phyloP scores from a whole-genome alignment of 345 rosid species.

The Eucalyptus cladocalyx region DNA sequence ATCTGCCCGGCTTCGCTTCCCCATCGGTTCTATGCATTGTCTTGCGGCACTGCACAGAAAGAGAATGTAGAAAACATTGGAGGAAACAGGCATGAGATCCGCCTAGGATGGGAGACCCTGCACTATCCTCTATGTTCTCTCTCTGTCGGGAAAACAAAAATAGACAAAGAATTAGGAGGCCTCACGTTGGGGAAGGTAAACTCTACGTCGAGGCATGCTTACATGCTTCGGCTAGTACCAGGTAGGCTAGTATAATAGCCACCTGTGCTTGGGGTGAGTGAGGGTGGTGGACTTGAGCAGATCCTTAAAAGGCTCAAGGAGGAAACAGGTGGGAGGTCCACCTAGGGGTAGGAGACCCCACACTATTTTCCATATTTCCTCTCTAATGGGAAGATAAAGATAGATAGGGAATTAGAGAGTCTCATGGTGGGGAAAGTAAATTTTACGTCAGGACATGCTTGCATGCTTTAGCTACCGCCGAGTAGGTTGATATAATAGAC shows the following conservation, averaged over 20 bases:
- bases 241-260: too few species aligned
- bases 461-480: rapidly evolving
- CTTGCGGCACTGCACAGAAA: rapidly evolving
- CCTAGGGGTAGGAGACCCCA: too few species aligned
- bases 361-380: rapidly evolving
- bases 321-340: rapidly evolving
- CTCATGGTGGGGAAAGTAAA: rapidly evolving
- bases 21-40: too few species aligned
- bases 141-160: rapidly evolving
- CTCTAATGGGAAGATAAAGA: rapidly evolving
- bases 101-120: rapidly evolving
- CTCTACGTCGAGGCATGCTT: rapidly evolving
- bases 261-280: rapidly evolving
- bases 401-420: rapidly evolving
- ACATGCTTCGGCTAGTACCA: rapidly evolving
- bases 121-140: rapidly evolving
- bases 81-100: rapidly evolving
- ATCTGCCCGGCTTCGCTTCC: too few species aligned
- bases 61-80: too few species aligned
- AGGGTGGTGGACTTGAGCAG: too few species aligned
- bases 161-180: rapidly evolving
- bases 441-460: rapidly evolving
- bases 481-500: rapidly evolving
- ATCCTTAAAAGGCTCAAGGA: too few species aligned
- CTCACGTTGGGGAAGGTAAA: rapidly evolving